Percentiles rank a stretch among this genome's conserved stretches.
These are phyloP conservation scores for Poteriospumella lacustris DNA, from an alignment of 108 stramenopile species.

Conservation along the genomic window DNA sequence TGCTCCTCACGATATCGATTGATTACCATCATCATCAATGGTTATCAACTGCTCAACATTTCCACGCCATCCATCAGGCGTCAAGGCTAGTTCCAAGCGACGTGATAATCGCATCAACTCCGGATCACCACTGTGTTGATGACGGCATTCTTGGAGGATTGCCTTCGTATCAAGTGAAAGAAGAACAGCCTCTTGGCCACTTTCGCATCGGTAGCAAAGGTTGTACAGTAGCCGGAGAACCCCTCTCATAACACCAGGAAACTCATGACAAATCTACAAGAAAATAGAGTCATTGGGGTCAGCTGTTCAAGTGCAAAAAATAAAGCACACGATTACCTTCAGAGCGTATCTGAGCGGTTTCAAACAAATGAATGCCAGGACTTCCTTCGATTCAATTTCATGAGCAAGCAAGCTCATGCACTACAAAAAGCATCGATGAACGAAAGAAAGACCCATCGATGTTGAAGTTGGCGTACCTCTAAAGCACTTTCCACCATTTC, in stretches of 20 bases:
- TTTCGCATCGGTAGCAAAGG: not conserved
- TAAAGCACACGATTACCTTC: too few relatives aligned
- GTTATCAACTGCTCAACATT: not conserved
- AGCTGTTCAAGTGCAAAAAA: too few relatives aligned
- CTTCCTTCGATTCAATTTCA: not conserved
- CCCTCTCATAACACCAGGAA: not conserved
- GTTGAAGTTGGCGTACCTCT: not conserved
- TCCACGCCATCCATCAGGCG: not conserved
- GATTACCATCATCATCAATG: too few relatives aligned
- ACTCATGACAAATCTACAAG: not conserved
- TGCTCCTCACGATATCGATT: too few relatives aligned
- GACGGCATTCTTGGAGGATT: not conserved
- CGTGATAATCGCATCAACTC: not conserved
- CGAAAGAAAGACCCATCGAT: too few relatives aligned
- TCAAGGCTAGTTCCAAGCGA: not conserved
- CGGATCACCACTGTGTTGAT: not conserved
- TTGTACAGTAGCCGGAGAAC: not conserved
- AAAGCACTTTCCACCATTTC: not conserved
- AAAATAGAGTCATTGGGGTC: too few relatives aligned
- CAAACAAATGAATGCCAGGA: not conserved
- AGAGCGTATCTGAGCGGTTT: not conserved
- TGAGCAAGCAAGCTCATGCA: not conserved
- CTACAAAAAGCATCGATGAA: too few relatives aligned
- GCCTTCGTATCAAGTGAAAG: not conserved
- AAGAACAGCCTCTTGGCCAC: not conserved